A percentile compares a stretch with the other conserved stretches of the same genome.
Conservation (phyloP, 352 stramenopile genomes). For the Phytophthora capsici region DNA sequence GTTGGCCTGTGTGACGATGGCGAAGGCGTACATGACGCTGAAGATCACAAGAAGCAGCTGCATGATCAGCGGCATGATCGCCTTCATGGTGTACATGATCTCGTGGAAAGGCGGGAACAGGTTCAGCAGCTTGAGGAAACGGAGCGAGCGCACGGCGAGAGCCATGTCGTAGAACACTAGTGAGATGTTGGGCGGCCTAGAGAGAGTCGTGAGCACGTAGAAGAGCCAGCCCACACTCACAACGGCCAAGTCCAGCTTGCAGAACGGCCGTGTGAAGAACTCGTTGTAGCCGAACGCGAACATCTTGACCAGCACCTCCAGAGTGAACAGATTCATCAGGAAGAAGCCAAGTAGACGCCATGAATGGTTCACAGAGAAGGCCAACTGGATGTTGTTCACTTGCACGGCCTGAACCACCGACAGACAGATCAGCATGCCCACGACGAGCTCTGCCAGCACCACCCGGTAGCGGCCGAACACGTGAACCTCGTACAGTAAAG, state of each 20-base stretch:
- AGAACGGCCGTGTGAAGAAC: conserved; percentile 84
- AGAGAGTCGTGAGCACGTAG: conserved; percentile 75
- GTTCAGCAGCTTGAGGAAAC: conserved; percentile 84
- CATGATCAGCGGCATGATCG: conserved; percentile 79
- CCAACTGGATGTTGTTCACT: conserved; percentile 83
- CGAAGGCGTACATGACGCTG: conserved; percentile 86
- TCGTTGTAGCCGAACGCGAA: conserved; percentile 81
- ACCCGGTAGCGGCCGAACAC: conserved; percentile 73
- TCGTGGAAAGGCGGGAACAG: conserved; percentile 84
- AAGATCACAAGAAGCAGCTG: conserved; percentile 86
- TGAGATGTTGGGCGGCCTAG: conserved; percentile 64
- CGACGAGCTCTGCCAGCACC: conserved; percentile 74
- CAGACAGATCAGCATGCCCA: conserved; percentile 77
- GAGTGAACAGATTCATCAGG: conserved; percentile 73
- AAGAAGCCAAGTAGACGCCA: conserved; percentile 79
- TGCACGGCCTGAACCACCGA: conserved; percentile 83
- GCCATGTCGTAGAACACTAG: conserved; percentile 82
- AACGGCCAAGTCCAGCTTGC: conserved; percentile 76
- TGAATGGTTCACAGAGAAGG: conserved; percentile 75
- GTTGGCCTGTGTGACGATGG: conserved; percentile 81
- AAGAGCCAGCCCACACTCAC: conserved; percentile 81
- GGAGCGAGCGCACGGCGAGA: conserved; percentile 75
- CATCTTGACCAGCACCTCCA: conserved; percentile 79
- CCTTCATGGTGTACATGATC: conserved; percentile 87
- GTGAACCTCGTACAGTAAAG: conserved; percentile 66